Evolutionary conservation across 352 stramenopile species (phyloP), one percentile per base, ranked within the genome.

Genomic region (Pythium folliculosum): DNA sequence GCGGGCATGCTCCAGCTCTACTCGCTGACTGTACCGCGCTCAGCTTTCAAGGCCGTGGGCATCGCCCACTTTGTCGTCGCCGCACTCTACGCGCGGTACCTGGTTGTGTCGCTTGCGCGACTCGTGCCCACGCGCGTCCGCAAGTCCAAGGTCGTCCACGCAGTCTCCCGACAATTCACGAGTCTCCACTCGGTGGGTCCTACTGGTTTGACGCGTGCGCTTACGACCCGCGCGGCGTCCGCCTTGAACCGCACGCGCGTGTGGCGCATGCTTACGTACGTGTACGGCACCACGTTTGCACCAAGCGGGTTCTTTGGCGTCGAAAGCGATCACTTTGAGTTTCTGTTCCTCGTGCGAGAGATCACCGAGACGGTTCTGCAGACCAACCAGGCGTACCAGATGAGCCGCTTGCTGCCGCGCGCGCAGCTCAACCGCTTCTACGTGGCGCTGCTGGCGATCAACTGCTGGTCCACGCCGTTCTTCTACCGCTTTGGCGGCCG

Each of bases 381-480:
- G 23, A 48, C 48, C 8, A 32, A 58, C 25, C 64, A 71, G 37
- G 56, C 64, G 8, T 65, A 65, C 35, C 52, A 55, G 7, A 71
- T 66, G 64, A 65, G 56, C 22, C 50, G 43, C 6, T 27, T 66
- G 13, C 43, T 71, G 12, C 55, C 56, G 17, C 64, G 55, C 19
- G 19, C 43, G 8, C 9, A 21, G 21, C 43, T 71, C 23, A 71
- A 66, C 30, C 64, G 57, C 7, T 60, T 63, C 23, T 70, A 60
- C 55, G 47, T 63, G 1, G 38, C 23, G 10, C 40, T 71, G 4
- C n/a, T 71, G 5, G 37, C 65, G 1, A 8, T 62, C 56, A 71
- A 66, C 49, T 65, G 64, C 64, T 71, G 58, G 57, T 51, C 51
- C 5, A 71, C 65, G n/a, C 57, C 43, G 16, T 35, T 67, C 16